Evolutionary conservation across 768 basidiomycete species (phyloP).

Genomic region (Agrocybe chaxingu): DNA sequence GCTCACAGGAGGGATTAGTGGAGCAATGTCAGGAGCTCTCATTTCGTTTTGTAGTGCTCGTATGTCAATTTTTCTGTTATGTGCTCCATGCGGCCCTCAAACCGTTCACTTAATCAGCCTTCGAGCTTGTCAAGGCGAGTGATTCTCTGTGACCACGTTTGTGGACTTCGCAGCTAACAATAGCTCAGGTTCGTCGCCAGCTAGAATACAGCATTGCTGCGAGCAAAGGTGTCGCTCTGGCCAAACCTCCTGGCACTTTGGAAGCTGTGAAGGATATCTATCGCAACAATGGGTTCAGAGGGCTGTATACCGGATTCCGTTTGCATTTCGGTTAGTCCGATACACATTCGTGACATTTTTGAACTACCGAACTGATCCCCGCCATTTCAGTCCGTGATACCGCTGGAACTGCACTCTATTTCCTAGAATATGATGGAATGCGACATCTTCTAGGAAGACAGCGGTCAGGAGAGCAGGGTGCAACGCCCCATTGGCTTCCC

Average conservation of each 20-base stretch:
- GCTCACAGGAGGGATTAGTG: conserved; percentile 76
- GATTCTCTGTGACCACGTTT: neutral
- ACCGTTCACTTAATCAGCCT: conserved; percentile 44
- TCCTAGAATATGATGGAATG: conserved; percentile 91
- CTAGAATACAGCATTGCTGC: conserved; percentile 90
- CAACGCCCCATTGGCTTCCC: conserved; percentile 83
- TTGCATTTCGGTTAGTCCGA: conserved; percentile 71
- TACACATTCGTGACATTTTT: neutral
- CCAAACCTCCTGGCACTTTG: conserved; percentile 74
- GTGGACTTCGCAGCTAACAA: neutral
- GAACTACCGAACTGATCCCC: neutral
- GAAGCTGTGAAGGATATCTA: conserved; percentile 82
- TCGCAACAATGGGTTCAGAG: conserved; percentile 54
- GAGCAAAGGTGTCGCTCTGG: conserved; percentile 65
- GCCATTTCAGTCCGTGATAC: conserved; percentile 74
- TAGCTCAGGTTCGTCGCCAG: conserved; percentile 75
- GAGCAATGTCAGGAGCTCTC: conserved; percentile 83
- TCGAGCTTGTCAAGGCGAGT: conserved; percentile 91
- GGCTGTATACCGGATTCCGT: conserved; percentile 80
- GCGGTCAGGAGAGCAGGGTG: conserved; percentile 76
- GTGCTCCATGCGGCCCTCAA: neutral
- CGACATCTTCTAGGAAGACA: conserved; percentile 80
- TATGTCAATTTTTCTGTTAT: conserved; percentile 38
- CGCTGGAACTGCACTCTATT: conserved; percentile 85
- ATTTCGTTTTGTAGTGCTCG: conserved; percentile 90